Evolutionary conservation across 495 filamentous ascomycete genomes (phyloP), one percentile per base, ranked within the genome.

Genomic region (Gamarada debralockiae): DNA sequence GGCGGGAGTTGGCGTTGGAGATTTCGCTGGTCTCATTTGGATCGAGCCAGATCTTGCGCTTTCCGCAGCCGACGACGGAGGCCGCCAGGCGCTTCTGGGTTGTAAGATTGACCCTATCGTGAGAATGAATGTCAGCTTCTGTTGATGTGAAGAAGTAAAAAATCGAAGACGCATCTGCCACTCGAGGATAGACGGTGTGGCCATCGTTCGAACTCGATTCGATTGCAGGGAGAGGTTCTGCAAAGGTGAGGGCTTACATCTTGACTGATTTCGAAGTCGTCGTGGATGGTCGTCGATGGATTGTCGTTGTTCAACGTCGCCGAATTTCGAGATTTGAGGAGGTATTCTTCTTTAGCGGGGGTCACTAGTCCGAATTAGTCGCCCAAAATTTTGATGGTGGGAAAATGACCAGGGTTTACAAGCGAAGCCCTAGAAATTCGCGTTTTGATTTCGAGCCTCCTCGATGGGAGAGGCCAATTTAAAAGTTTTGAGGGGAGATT

Each of bases 11-110:
- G 86, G 93, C 93, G 80, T 97, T 99, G 78, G 87, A 91, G 81
- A 99, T 97, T 75, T 99, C 93, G 83, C 77, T 92, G 75, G 92
- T 84, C 82, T 99, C 93, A 76, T 95, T 97, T 74, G 93, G 93
- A 80, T 99, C 93, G 72, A 99, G 91, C 93, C 93, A 99, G 80
- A 99, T 93, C 87, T 97, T 97, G 83, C 92, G 87, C 86, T 97
- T 87, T 74, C 93, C 93, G 82, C 89, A 93, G 80, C 90, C 91
- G 72, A 92, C 86, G 69, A 98, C 93, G 74, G 92, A 89, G 70
- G 93, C 90, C 70, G 93, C 95, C 67, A 98, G 92, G 77, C 95
- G 92, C 86, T 99, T 99, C 83, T 99, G 93, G 68, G 93, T 98
- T 73, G 86, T 85, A 72, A 98, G 90, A 73, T 97, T 98, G 84